These are phyloP conservation scores for Excoecaria agallocha DNA, from an alignment of 345 rosid genomes.

Conservation along the genomic window DNA sequence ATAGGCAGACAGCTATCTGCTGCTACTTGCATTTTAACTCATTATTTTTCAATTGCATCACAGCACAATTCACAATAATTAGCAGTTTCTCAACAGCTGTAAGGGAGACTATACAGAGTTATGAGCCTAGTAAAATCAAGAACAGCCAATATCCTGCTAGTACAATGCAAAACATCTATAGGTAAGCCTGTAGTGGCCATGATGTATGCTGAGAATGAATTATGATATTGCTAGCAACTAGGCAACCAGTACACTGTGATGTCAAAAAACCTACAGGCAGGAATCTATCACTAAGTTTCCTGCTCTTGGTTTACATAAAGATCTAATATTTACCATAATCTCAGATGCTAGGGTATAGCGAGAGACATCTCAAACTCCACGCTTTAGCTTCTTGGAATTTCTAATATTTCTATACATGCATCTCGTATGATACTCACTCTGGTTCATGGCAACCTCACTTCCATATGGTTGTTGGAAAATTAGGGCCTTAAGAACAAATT, in stretches of 20 bases:
- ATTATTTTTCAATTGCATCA: neutral
- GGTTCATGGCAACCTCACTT: neutral
- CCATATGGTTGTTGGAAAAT: neutral
- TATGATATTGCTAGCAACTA: neutral
- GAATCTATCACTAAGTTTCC: neutral
- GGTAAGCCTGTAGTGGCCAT: neutral
- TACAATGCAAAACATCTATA: neutral
- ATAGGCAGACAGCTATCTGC: neutral
- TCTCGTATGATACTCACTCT: neutral
- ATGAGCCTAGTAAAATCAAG: neutral
- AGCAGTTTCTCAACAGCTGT: neutral
- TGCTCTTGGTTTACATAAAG: neutral
- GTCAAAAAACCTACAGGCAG: neutral
- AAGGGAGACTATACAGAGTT: neutral
- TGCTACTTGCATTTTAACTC: conserved; percentile 3
- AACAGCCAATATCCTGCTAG: neutral
- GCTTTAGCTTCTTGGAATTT: neutral
- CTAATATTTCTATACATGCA: neutral
- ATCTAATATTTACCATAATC: neutral
- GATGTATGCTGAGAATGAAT: neutral
- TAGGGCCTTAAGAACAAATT: neutral
- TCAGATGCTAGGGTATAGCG: neutral
- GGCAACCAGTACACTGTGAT: neutral
- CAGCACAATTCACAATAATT: neutral
- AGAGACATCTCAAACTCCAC: neutral